Evolutionary conservation across 768 basidiomycete genomes (phyloP).

Genomic region (Suillus placidus): DNA sequence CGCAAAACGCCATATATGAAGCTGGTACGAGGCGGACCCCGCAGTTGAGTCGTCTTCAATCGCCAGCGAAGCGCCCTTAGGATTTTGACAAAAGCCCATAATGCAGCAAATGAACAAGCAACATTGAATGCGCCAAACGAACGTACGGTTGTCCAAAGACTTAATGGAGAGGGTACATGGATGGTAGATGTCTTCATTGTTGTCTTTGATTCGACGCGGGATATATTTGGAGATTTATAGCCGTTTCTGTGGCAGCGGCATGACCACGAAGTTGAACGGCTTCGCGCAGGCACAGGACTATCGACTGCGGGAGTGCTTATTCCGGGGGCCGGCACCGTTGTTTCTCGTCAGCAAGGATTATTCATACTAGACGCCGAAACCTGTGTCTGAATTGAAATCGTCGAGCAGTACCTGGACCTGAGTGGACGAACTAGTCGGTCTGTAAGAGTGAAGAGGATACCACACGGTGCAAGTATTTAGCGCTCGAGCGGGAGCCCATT

Average conservation of each 20-base stretch:
- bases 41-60: conserved; percentile 18
- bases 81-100: not conserved
- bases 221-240: not conserved
- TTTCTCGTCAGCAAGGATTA: no score
- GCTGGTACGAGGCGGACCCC: conserved; percentile 23
- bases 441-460: no score
- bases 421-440: no score
- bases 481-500: no score
- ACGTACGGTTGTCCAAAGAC: not conserved
- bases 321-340: no score
- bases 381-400: no score
- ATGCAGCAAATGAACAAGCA: not conserved
- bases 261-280: not conserved
- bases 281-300: not conserved
- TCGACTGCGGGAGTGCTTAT: no score
- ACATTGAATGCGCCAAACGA: not conserved
- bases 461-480: no score
- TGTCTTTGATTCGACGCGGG: not conserved
- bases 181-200: not conserved
- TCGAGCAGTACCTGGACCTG: no score
- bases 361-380: no score
- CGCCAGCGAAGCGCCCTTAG: not conserved
- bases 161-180: not conserved
- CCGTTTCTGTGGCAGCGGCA: not conserved
- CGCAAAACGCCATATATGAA: conserved; percentile 22